These are phyloP conservation scores for Citrus australasica DNA, from an alignment of 345 rosid genomes.

Conservation along the genomic window DNA sequence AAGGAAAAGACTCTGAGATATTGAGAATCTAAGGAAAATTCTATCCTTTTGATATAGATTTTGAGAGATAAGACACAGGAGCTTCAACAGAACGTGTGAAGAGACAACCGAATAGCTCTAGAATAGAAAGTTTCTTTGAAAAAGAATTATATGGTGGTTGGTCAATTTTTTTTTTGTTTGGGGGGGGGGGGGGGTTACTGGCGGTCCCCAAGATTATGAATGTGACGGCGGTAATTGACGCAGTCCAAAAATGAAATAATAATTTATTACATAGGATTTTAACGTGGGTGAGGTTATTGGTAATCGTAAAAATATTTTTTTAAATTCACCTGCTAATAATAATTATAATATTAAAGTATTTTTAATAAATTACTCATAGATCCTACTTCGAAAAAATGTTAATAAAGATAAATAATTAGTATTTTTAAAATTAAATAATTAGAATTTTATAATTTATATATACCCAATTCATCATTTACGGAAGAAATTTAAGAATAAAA, in stretches of 20 bases:
- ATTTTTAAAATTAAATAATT: too few relatives aligned
- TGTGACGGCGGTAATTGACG: neutral
- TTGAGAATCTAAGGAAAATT: neutral
- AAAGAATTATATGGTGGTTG: neutral
- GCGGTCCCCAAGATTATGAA: neutral
- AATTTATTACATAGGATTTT: neutral
- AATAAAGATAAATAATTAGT: too few relatives aligned
- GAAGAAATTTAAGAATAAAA: too few relatives aligned
- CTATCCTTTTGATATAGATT: neutral
- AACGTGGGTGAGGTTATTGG: too few relatives aligned
- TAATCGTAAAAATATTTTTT: too few relatives aligned
- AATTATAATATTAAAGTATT: too few relatives aligned
- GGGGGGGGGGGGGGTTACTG: neutral
- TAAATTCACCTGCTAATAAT: too few relatives aligned
- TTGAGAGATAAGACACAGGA: neutral
- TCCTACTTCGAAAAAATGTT: too few relatives aligned
- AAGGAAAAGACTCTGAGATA: neutral
- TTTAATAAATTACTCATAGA: too few relatives aligned
- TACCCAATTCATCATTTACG: accelerated
- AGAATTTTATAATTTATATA: too few relatives aligned
- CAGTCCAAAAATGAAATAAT: neutral
- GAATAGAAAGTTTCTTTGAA: neutral
- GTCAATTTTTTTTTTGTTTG: neutral
- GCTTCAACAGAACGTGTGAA: neutral
- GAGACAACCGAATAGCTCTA: neutral